Evolutionary conservation across 176 grass and related monocot genomes (phyloP).

Genomic region (Triticum urartu): DNA sequence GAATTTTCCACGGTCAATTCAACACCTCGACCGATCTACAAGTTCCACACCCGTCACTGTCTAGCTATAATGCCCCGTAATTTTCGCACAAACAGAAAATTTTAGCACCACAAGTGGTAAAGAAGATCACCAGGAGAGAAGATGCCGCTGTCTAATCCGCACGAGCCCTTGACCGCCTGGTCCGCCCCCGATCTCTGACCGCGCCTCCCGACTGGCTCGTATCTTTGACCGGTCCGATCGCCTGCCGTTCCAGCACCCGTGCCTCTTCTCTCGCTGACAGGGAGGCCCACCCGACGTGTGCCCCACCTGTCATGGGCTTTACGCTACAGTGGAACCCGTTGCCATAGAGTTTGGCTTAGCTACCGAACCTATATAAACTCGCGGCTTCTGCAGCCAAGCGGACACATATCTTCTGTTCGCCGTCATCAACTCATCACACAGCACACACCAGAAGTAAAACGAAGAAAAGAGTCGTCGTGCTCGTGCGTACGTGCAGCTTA

Average conservation of each 20-base stretch:
- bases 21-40: not conserved
- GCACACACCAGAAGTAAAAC: not conserved
- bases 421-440: not conserved
- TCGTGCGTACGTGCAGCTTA: not conserved
- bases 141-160: slow-evolving; percentile 13
- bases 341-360: not conserved
- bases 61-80: not conserved
- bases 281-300: accelerated
- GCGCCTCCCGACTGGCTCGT: not conserved
- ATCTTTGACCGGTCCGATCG: slow-evolving; percentile 13
- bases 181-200: slow-evolving; percentile 37
- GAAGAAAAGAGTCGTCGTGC: slow-evolving; percentile 15
- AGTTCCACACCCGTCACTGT: not conserved
- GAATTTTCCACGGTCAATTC: slow-evolving; percentile 14
- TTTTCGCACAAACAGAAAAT: not conserved
- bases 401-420: not conserved
- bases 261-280: accelerated
- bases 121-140: not conserved
- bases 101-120: not conserved
- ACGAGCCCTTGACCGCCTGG: slow-evolving; percentile 49
- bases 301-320: not conserved
- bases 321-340: not conserved
- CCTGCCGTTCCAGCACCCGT: not conserved
- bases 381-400: not conserved
- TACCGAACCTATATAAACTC: slow-evolving; percentile 33